Conservation (phyloP, 1,284 basidiomycete species). For the Cryptococcus sp. region DNA sequence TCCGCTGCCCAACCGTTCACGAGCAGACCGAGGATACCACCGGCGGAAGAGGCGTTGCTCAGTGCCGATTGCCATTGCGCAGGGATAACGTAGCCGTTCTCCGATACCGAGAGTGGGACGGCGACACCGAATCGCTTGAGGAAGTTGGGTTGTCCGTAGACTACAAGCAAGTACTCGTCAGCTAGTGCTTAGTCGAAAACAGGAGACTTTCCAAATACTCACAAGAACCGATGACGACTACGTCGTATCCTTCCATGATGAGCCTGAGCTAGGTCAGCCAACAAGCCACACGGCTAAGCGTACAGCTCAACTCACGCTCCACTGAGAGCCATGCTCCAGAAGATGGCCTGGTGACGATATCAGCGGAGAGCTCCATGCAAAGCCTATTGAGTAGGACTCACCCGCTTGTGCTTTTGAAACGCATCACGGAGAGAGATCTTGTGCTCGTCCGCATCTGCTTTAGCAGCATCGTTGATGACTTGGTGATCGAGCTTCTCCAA, state of each 20-base stretch:
- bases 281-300: no score
- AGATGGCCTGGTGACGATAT: conserved; percentile 38
- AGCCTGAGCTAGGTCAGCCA: conserved; percentile 20
- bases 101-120: conserved; percentile 2
- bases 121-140: conserved; percentile 34
- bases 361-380: neutral
- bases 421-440: conserved; percentile 51
- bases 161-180: neutral
- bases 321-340: conserved; percentile 53
- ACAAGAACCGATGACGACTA: conserved; percentile 47
- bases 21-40: conserved; percentile 25
- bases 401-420: conserved; percentile 50
- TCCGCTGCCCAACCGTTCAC: conserved; percentile 47
- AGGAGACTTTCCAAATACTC: no score
- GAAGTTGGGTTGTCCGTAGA: conserved; percentile 45
- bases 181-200: neutral
- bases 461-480: conserved; percentile 13
- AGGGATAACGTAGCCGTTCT: conserved; percentile 49
- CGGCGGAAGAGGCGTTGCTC: conserved; percentile 42
- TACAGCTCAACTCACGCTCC: conserved; percentile 28
- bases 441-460: conserved; percentile 19
- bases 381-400: neutral
- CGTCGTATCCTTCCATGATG: conserved; percentile 54
- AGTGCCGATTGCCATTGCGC: conserved; percentile 56
- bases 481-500: conserved; percentile 13